These are phyloP conservation scores for Bertia moriformis DNA, from an alignment of 2,329 filamentous ascomycete species.

Conservation along the genomic window DNA sequence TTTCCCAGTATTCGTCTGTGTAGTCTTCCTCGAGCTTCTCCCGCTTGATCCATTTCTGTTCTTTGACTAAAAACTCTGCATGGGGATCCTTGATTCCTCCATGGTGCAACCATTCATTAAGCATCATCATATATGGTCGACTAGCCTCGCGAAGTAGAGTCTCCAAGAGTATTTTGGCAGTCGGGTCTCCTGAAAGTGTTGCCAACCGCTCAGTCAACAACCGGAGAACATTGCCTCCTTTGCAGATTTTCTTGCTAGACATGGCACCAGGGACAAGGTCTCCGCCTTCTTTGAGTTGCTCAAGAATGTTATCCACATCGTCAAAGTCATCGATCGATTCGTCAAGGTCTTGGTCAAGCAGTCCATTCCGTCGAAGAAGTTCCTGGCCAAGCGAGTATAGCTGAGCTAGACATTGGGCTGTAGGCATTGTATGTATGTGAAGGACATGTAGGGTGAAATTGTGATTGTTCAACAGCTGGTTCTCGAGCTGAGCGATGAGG, in stretches of 20 bases:
- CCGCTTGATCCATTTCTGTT: conserved; percentile 85
- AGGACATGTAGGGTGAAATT: conserved; percentile 86
- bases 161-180: conserved; percentile 68
- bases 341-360: conserved; percentile 62
- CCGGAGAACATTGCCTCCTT: conserved; percentile 87
- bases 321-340: conserved; percentile 47
- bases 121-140: conserved; percentile 90
- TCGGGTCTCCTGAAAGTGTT: conserved; percentile 84
- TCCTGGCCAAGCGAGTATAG: conserved; percentile 79
- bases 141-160: conserved; percentile 76
- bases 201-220: conserved; percentile 73
- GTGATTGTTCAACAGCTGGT: conserved; percentile 76
- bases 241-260: conserved; percentile 80
- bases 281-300: conserved; percentile 74
- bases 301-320: conserved; percentile 80
- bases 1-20: conserved; percentile 98
- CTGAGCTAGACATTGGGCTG: conserved; percentile 80
- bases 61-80: conserved; percentile 84
- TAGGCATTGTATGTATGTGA: conserved; percentile 80
- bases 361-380: conserved; percentile 71
- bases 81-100: conserved; percentile 90
- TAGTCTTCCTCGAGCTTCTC: conserved; percentile 91
- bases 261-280: conserved; percentile 67
- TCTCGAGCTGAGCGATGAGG: conserved; percentile 83
- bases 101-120: conserved; percentile 97